Evolutionary conservation across 2,329 filamentous ascomycete genomes (phyloP).

Genomic region (Aspergillus luchuensis): DNA sequence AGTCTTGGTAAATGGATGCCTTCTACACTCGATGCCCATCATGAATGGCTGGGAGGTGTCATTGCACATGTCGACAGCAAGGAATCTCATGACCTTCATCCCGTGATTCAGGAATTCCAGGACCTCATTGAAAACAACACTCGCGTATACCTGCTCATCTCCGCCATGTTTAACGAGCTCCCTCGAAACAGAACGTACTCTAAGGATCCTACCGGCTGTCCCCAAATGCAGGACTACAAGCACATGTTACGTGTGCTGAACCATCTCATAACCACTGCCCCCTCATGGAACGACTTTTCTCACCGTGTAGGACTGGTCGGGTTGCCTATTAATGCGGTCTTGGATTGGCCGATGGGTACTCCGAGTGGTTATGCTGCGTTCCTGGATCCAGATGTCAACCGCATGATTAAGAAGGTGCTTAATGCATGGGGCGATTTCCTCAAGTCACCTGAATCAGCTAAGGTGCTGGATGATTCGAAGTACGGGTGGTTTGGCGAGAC

Average conservation of each 20-base stretch:
- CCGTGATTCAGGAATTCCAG: constrained; percentile 66
- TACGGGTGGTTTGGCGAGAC: constrained; percentile 60
- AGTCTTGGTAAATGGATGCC: constrained; percentile 65
- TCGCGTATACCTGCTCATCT: constrained; percentile 67
- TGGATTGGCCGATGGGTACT: constrained; percentile 63
- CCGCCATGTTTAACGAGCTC: constrained; percentile 69
- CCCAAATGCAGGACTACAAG: constrained; percentile 65
- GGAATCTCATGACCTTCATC: constrained; percentile 53
- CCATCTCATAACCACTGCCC: constrained; percentile 45
- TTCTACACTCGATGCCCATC: constrained; percentile 62
- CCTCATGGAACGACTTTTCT: constrained; percentile 35
- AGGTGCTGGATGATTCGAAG: constrained; percentile 47
- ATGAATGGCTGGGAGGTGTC: constrained; percentile 62
- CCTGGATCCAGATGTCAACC: constrained; percentile 55
- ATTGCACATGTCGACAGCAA: constrained; percentile 59
- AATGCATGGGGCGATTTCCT: constrained; percentile 57
- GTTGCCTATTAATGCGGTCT: constrained; percentile 58
- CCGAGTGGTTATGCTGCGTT: constrained; percentile 58
- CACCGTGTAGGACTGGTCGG: constrained; percentile 52
- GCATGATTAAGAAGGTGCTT: constrained; percentile 54
- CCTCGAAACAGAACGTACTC: constrained; percentile 62
- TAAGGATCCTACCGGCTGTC: constrained; percentile 62
- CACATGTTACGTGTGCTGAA: constrained; percentile 70
- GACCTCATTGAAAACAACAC: constrained; percentile 65
- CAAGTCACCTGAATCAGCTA: constrained; percentile 56